Evolutionary conservation across 768 basidiomycete species (phyloP).

Genomic region (Phallus indusiatus): DNA sequence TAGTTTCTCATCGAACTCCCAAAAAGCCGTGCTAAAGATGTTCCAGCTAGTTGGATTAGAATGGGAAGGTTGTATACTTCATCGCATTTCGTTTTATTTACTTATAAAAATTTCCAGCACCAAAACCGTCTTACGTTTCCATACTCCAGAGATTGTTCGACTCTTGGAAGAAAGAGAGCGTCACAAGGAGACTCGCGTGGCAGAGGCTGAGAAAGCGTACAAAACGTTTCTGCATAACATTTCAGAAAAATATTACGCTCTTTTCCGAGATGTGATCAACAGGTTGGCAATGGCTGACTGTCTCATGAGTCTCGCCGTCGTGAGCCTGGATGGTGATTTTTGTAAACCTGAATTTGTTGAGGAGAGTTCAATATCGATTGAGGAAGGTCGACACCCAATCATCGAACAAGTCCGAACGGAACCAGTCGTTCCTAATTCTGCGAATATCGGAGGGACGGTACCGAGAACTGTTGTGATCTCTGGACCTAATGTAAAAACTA

Average conservation of each 20-base stretch:
- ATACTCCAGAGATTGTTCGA: conserved; percentile 53
- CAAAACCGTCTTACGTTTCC: conserved; percentile 61
- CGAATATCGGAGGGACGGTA: conserved; percentile 48
- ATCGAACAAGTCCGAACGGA: conserved; percentile 68
- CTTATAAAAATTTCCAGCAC: conserved; percentile 39
- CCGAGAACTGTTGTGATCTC: conserved; percentile 64
- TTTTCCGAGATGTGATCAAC: conserved; percentile 66
- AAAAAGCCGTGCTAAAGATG: conserved; percentile 37
- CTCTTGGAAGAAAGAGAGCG: conserved; percentile 67
- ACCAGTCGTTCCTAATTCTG: conserved; percentile 80
- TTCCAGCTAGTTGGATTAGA: conserved; percentile 49
- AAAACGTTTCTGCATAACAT: conserved; percentile 63
- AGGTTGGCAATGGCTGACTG: conserved; percentile 83
- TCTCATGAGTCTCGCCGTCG: conserved; percentile 71
- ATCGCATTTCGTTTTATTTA: not conserved
- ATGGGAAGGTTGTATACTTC: conserved; percentile 47
- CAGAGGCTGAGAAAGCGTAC: conserved; percentile 58
- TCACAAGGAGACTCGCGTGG: conserved; percentile 61
- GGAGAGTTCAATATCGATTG: conserved; percentile 54
- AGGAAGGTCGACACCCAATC: conserved; percentile 89
- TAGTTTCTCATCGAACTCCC: conserved; percentile 79
- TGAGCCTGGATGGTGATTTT: conserved; percentile 69
- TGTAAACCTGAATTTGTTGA: conserved; percentile 68
- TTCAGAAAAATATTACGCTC: conserved; percentile 51
- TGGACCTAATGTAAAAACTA: conserved; percentile 69